These are phyloP conservation scores for Vaccinium macrocarpon DNA, from an alignment of 148 eudicot genomes.

Conservation along the genomic window DNA sequence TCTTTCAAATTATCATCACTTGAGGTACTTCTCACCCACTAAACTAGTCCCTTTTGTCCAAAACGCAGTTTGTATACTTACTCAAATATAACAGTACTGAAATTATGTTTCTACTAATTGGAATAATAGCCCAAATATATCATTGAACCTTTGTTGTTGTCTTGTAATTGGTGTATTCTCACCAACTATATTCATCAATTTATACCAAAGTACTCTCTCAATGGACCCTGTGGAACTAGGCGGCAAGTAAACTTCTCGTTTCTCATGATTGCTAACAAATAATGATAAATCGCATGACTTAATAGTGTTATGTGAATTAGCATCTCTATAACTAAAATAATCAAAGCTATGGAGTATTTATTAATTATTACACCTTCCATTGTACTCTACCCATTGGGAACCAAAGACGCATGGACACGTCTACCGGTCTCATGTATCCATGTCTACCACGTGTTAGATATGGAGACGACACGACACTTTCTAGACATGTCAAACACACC, in stretches of 20 bases:
- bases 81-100: neutral
- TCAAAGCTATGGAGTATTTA: neutral
- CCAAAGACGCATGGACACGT: too few species aligned
- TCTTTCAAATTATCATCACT: too few species aligned
- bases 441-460: too few species aligned
- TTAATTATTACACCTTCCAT: neutral
- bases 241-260: neutral
- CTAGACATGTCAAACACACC: too few species aligned
- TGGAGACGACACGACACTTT: too few species aligned
- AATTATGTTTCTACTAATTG: neutral
- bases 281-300: neutral
- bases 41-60: neutral
- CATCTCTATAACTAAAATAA: neutral
- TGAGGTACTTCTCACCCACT: neutral
- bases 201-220: neutral
- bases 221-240: neutral
- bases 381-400: neutral
- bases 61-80: too few species aligned
- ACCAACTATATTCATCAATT: neutral
- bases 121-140: neutral
- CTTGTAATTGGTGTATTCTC: neutral
- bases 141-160: neutral
- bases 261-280: neutral
- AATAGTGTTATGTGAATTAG: neutral
- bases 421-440: too few species aligned